Evolutionary conservation across 257 asterid species (phyloP), one percentile per base, ranked within the genome.

Genomic region (Solanum sparsipilum): DNA sequence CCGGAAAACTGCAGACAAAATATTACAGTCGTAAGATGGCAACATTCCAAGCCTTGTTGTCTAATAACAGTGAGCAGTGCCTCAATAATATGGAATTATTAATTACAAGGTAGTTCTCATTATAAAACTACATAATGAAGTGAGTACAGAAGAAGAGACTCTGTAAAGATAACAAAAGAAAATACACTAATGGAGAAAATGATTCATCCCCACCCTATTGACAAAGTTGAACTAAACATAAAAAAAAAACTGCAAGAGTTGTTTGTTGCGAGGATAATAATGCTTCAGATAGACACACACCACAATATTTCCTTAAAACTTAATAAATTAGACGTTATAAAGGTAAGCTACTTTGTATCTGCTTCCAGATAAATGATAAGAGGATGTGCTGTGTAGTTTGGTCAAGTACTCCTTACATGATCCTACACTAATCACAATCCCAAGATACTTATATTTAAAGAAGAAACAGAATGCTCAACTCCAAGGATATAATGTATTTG

Each of bases 1-100:
- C 99, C 99, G 35, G 99, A 92, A 89, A 96, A 96, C 98, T 96
- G 94, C 92, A 92, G 18, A 89, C 15, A 81, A 36, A 82, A 8
- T 10, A 78, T 86, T 13, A 65, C 76, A 67, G 36, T n/a, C 25
- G 8, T 41, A 41, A 78, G 27, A 71, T 34, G 65, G 60, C 9
- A 21, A n/a, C 48, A 46, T 86, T 27, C 35, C 4, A 8, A 39
- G 67, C 65, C 39, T 85, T 85, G 13, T 0, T 56, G 83, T 81
- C 27, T 27, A 27, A 44, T 2, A 1, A 46, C 68, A 44, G 39
- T 5, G 39, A 44, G 65, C 84, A 79, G 31, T 44, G 15, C 67
- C 67, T 79, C 39, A 79, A 79, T 21, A 27, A 79, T 79, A 8
- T 79, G 85, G 31, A 16, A 46, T 79, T 44, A 44, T 44, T 81